Evolutionary conservation across 78 protist genomes (phyloP), one percentile per base, ranked within the genome.

Genomic region (Dictyostelium citrinum): DNA sequence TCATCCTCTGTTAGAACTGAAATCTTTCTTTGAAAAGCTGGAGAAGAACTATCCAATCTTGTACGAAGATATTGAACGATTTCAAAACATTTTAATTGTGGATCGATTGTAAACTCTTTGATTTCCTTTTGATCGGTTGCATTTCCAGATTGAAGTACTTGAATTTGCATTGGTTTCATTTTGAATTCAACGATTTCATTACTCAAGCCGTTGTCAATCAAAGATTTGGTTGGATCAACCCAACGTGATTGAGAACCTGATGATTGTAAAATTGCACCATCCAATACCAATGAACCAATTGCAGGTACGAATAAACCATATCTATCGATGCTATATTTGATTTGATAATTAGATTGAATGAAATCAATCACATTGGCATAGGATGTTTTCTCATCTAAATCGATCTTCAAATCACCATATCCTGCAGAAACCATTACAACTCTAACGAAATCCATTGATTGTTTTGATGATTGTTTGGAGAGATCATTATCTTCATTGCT

Each of bases 401-500:
- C 37, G 9, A 80, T 80, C 64, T 80, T 80, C 5, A 80, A 80
- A 80, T 80, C 84, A 55, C 84, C 84, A 29, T 55, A 80, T 22
- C 84, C 84, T 0, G 84, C 84, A 0, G 84, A 80, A 17, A 80
- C 84, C 84, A 80, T 80, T 20, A 80, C 84, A 17, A 80, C 84
- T 2, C 72, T 16, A 16, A 80, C 84, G 39, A 55, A 80, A 33
- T 80, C 74, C 3, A 27, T 6, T 1, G 83, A 35, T 77, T 77
- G 46, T 49, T 77, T 27, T 10, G 83, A 45, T 16, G 64, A 55
- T 39, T 80, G 64, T 58, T 80, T 49, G 22, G 84, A 80, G 16
- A 55, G 37, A 20, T 49, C 68, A 22, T 22, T n/a, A 27, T 77
- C 82, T 33, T 80, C 84, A 80, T 80, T 80, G 3, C 74, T 55